Evolutionary conservation across 768 basidiomycete species (phyloP), one percentile per base, ranked within the genome.

Genomic region (Trametes sanguinea): DNA sequence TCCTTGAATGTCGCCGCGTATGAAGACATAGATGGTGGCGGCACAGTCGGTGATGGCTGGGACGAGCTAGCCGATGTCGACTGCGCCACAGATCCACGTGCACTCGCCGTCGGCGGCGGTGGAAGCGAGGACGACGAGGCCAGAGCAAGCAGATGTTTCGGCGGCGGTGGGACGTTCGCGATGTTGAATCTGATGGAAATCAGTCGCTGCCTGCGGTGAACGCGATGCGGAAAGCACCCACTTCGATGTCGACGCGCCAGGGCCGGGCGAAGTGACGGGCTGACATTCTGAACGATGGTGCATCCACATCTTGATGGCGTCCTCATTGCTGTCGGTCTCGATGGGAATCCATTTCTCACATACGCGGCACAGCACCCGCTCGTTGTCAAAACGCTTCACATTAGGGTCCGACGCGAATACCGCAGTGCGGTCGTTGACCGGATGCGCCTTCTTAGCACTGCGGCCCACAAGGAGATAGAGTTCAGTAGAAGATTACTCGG

Each of bases 341-440:
- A 89, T 76, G 11, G 76, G 62, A n/a, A 92, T 69, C 90, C 89
- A 90, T 30, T 76, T 71, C 46, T 89, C 88, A 71, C 89, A 92
- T 47, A 81, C 75, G 57, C 83, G 83, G 67, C 90, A 91, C 0
- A 89, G 77, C 0, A 90, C 78, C 6, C 90, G 83, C 66, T 90
- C 88, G 2, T 85, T 79, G 58, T 92, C 89, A 68, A 87, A 87
- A 68, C 89, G 89, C 64, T 88, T 83, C n/a, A 88, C 82, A 62
- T 86, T 82, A 2, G 85, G 83, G 69, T 92, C 90, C 52, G 84
- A 82, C 43, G 83, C 73, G 62, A 92, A 81, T 39, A 84, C 67
- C 1, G 80, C 73, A 67, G 82, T 84, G 62, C 85, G 81, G 67
- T 88, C 83, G 35, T 89, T 85, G 60, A 83, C 77, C 8, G 86